A percentile compares a stretch with the other conserved stretches of the same genome.
Conservation (phyloP, 306 rosid species). For the Trifolium pratense region DNA sequence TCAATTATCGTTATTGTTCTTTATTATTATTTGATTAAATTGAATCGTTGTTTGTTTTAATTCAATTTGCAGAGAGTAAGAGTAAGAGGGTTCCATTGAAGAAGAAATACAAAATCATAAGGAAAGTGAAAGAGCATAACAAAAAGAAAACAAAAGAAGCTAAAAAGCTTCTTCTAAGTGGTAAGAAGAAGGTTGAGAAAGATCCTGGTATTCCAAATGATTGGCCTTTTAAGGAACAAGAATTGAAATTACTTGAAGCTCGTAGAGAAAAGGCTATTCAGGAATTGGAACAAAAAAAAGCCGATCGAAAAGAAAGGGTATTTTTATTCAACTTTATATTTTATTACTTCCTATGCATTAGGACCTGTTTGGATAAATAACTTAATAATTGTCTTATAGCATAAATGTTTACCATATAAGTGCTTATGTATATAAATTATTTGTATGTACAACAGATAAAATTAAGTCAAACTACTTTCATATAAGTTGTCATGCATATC, state of each 20-base stretch:
- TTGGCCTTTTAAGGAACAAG: constrained; percentile 98
- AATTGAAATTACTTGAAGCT: constrained; percentile 84
- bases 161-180: constrained; percentile 64
- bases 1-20: neutral
- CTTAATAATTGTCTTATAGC: neutral
- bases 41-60: constrained; percentile 27
- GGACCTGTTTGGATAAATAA: neutral
- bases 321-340: neutral
- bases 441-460: too few relatives aligned
- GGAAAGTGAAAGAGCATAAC: constrained; percentile 88
- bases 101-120: constrained; percentile 83
- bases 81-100: constrained; percentile 85
- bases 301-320: constrained; percentile 94
- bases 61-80: constrained; percentile 84
- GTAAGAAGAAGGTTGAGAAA: constrained; percentile 80
- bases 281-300: constrained; percentile 86
- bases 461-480: too few relatives aligned
- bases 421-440: neutral
- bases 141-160: constrained; percentile 91
- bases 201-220: constrained; percentile 99
- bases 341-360: neutral
- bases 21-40: neutral
- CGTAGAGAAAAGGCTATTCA: constrained; percentile 73
- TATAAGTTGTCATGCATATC: too few relatives aligned
- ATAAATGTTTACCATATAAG: neutral